Percentiles rank a stretch among this genome's conserved stretches.
Evolutionary conservation across 768 basidiomycete species (phyloP).

Genomic region (Suillus paluster): DNA sequence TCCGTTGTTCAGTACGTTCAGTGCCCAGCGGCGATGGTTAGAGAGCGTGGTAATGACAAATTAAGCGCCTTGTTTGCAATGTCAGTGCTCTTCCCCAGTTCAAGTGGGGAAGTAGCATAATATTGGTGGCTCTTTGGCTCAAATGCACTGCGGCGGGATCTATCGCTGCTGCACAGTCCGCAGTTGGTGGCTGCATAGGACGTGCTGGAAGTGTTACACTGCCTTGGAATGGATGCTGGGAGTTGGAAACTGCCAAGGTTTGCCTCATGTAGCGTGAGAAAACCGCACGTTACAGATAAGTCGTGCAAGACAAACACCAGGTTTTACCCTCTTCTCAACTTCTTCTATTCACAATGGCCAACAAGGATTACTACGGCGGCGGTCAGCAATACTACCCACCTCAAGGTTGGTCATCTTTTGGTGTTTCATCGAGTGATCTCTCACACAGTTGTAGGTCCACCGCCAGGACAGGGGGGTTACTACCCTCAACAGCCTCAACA

Average conservation of each 20-base stretch:
- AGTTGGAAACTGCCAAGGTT: not conserved
- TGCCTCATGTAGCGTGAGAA: conserved; percentile 8
- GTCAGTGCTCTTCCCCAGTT: not conserved
- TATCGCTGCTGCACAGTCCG: not conserved
- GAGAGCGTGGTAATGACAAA: not conserved
- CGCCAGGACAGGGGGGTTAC: conserved; percentile 71
- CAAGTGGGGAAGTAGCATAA: too few relatives aligned
- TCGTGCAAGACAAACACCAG: not conserved
- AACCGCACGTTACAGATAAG: conserved; percentile 9
- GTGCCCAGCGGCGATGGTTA: conserved; percentile 3
- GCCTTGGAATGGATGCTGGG: conserved; percentile 1
- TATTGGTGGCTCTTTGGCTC: not conserved
- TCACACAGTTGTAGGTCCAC: conserved; percentile 42
- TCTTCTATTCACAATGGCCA: conserved; percentile 55
- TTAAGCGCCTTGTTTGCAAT: not conserved
- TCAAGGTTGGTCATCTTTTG: conserved; percentile 40
- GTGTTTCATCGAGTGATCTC: not conserved
- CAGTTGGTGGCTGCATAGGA: conserved; percentile 9
- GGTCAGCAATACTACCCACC: conserved; percentile 58
- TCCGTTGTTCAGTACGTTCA: not conserved
- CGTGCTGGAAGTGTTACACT: not conserved
- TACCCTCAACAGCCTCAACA: conserved; percentile 77
- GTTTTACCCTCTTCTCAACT: conserved; percentile 16
- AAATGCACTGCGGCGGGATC: not conserved
- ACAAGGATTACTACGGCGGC: conserved; percentile 71